phyloP scores from a whole-genome alignment of 2,329 filamentous ascomycete species.

The Metarhizium rileyi region DNA sequence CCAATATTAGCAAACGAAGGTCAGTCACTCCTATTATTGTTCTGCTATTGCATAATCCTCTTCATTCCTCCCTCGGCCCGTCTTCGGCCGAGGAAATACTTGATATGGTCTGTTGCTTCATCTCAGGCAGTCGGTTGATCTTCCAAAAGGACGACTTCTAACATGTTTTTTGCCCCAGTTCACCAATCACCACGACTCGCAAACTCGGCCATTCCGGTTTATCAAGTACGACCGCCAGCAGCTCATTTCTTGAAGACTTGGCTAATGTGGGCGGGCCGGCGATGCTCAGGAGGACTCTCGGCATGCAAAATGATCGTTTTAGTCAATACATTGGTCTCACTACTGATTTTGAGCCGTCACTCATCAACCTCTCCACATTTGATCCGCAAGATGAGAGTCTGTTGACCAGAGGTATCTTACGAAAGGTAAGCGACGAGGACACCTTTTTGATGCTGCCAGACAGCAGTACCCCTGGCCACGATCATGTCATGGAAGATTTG shows the following conservation, averaged over 20 bases:
- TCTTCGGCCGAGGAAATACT: neutral
- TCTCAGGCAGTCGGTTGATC: neutral
- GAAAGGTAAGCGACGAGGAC: constrained; percentile 67
- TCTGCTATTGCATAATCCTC: neutral
- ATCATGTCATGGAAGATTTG: constrained; percentile 58
- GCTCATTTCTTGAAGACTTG: constrained; percentile 59
- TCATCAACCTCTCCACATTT: constrained; percentile 72
- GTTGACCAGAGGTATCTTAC: constrained; percentile 56
- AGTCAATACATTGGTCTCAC: constrained; percentile 78
- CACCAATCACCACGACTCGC: constrained; percentile 41
- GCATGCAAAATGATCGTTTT: constrained; percentile 67
- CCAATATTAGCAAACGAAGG: constrained; percentile 55
- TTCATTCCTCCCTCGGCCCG: neutral
- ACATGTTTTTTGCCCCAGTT: constrained; percentile 28
- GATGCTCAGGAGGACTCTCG: constrained; percentile 59
- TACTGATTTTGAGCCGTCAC: constrained; percentile 73
- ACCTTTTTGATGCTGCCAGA: constrained; percentile 76
- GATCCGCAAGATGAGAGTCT: constrained; percentile 75
- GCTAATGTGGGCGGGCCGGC: constrained; percentile 59
- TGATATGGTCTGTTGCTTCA: neutral
- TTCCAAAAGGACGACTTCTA: neutral
- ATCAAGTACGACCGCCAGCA: constrained; percentile 52
- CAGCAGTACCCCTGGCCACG: constrained; percentile 59
- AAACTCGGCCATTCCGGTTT: constrained; percentile 46
- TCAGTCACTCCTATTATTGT: constrained; percentile 32